Conservation (phyloP, 345 rosid species). For the Pugionium dolabratum region DNA sequence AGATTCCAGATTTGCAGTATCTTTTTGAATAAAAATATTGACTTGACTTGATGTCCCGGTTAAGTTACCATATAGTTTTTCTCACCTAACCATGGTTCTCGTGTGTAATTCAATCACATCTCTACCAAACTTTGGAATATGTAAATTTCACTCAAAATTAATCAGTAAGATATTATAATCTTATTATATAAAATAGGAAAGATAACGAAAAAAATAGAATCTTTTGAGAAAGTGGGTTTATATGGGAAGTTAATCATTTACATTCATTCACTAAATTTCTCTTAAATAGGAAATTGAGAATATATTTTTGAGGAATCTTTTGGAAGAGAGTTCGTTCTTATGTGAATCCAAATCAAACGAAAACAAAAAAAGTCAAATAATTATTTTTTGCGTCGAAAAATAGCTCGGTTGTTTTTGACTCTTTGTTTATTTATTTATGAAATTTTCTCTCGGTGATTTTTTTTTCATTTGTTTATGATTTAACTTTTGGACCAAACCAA, state of each 20-base stretch:
- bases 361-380: background rate
- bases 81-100: constrained; percentile 16
- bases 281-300: background rate
- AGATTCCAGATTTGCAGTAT: constrained; percentile 30
- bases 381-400: background rate
- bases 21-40: background rate
- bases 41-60: background rate
- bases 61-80: background rate
- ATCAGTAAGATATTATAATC: background rate
- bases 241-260: constrained; percentile 12
- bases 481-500: background rate
- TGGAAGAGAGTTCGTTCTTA: background rate
- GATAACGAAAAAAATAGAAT: background rate
- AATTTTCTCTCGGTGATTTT: background rate
- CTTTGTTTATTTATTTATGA: background rate
- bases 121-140: background rate
- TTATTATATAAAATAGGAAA: background rate
- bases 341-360: background rate
- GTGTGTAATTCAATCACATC: constrained; percentile 3
- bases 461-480: background rate
- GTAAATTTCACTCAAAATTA: background rate
- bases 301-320: constrained; percentile 7
- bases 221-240: background rate
- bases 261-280: background rate
- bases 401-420: background rate